Evolutionary conservation across 73 alveolate genomes (phyloP).

Genomic region (Uronychia binucleata): DNA sequence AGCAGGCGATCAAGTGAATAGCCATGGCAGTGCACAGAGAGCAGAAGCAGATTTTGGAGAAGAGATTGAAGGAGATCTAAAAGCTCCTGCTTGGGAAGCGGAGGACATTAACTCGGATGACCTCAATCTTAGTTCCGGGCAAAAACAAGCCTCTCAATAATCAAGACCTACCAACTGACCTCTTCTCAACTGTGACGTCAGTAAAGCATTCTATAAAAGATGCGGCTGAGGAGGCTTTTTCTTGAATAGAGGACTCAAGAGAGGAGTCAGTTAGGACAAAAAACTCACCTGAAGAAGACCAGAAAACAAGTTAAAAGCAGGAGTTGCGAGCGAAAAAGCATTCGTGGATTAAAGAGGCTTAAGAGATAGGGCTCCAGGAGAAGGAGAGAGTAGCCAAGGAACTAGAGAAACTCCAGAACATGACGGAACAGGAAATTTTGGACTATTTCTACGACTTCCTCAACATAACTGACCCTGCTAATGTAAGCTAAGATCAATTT

Average conservation of each 20-base stretch:
- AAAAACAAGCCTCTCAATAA: background rate
- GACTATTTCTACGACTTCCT: background rate
- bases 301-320: background rate
- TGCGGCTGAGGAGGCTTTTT: background rate
- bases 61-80: conserved; percentile 15
- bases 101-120: conserved; percentile 4
- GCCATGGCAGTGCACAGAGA: conserved; percentile 10
- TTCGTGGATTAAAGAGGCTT: background rate
- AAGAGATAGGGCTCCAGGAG: background rate
- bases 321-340: background rate
- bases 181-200: conserved; percentile 3
- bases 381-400: background rate
- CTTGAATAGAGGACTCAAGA: background rate
- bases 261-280: conserved; percentile 4
- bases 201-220: background rate
- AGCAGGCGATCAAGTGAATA: background rate
- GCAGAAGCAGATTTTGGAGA: conserved; percentile 14
- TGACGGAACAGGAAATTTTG: background rate
- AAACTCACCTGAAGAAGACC: background rate
- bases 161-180: background rate
- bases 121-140: background rate
- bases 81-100: conserved; percentile 1
- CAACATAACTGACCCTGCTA: background rate
- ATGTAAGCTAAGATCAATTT: background rate
- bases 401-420: background rate